Conservation (phyloP, 2,329 filamentous ascomycete genomes). For the Aspergillus glaucus region DNA sequence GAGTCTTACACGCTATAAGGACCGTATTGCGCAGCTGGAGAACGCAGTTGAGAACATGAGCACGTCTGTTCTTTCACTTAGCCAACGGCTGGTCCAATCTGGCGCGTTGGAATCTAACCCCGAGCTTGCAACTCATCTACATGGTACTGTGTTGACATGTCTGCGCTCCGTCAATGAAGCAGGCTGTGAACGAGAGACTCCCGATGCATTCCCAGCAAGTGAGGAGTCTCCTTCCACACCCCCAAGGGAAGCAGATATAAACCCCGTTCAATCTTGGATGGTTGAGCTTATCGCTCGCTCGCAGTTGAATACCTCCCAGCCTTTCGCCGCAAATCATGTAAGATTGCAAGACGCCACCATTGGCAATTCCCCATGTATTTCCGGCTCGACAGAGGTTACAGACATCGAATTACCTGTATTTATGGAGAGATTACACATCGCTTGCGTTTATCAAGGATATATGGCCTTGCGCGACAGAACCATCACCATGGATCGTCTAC, state of each 20-base stretch:
- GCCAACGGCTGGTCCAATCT: conserved; percentile 16
- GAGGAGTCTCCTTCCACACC: neutral
- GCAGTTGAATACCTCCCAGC: neutral
- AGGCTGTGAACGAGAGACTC: neutral
- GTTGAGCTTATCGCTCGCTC: neutral
- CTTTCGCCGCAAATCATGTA: neutral
- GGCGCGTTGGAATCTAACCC: conserved; percentile 14
- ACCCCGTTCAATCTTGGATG: neutral
- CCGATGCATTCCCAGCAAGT: conserved; percentile 1
- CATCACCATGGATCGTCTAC: conserved; percentile 10
- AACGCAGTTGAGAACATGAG: conserved; percentile 17
- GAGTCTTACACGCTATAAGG: conserved; percentile 11
- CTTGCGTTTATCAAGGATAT: conserved; percentile 15
- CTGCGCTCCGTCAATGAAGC: conserved; percentile 8
- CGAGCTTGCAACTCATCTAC: conserved; percentile 8
- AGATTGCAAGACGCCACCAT: neutral
- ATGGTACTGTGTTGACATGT: conserved; percentile 15
- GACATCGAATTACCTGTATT: conserved; percentile 14
- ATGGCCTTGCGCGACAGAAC: conserved; percentile 10
- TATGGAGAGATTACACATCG: conserved; percentile 13
- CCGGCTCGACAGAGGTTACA: neutral
- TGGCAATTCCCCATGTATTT: neutral
- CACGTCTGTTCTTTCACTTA: conserved; percentile 15
- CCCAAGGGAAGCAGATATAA: neutral
- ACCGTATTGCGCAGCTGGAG: conserved; percentile 15